A percentile compares a stretch with the other conserved stretches of the same genome.
Evolutionary conservation across 768 basidiomycete species (phyloP).

Genomic region (Russula vinacea): DNA sequence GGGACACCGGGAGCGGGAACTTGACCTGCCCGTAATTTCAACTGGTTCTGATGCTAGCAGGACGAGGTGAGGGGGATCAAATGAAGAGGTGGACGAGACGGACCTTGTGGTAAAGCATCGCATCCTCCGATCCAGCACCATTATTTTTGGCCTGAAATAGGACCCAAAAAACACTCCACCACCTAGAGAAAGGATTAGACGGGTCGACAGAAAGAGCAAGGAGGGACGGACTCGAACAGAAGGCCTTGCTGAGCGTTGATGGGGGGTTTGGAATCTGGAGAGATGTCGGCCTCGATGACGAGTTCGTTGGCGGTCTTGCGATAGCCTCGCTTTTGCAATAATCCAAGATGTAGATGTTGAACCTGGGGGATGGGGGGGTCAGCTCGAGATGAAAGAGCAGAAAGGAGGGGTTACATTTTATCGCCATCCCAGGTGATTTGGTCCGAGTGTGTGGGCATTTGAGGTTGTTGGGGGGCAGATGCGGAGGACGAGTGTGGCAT

Average conservation of each 20-base stretch:
- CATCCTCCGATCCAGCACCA: conserved; percentile 63
- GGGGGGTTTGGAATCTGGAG: conserved; percentile 61
- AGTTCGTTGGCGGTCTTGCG: conserved; percentile 69
- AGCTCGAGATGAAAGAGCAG: conserved; percentile 8
- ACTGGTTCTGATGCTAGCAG: conserved; percentile 40
- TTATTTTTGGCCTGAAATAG: conserved; percentile 78
- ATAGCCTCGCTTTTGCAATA: conserved; percentile 81
- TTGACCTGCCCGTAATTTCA: conserved; percentile 16
- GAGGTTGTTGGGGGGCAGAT: conserved; percentile 26
- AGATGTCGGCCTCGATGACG: conserved; percentile 61
- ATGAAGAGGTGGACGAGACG: conserved; percentile 29
- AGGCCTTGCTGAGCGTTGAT: conserved; percentile 82
- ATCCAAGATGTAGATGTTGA: conserved; percentile 86
- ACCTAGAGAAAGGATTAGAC: conserved; percentile 44
- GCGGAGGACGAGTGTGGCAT: conserved; percentile 2
- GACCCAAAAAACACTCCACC: conserved; percentile 91
- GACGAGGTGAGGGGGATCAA: neutral
- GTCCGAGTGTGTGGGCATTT: conserved; percentile 23
- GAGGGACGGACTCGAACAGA: conserved; percentile 66
- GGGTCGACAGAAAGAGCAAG: conserved; percentile 15
- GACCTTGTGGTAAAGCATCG: conserved; percentile 68
- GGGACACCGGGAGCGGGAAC: conserved; percentile 9
- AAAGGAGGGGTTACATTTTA: conserved; percentile 54
- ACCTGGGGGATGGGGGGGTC: conserved; percentile 46
- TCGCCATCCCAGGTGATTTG: conserved; percentile 76